Conservation (phyloP, 1,139 yeast genomes). For the Casaregolazyma lundiana region DNA sequence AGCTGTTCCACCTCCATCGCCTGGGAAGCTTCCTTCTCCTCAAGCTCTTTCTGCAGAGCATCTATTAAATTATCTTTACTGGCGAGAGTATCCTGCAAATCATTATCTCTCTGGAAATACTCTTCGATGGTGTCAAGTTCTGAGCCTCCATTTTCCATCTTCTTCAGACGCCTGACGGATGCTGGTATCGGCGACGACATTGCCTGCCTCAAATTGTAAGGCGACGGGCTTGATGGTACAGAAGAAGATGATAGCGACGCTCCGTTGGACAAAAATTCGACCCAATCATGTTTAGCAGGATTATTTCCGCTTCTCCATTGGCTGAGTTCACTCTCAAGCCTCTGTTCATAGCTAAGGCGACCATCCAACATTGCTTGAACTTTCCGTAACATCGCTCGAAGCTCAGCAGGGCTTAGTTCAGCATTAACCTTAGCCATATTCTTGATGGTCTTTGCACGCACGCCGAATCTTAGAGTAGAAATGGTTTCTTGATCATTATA, state of each 20-base stretch:
- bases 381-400: conserved; percentile 46
- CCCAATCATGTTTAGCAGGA: conserved; percentile 36
- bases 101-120: conserved; percentile 32
- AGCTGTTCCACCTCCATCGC: conserved; percentile 28
- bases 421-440: conserved; percentile 67
- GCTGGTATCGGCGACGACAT: conserved; percentile 6
- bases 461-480: conserved; percentile 76
- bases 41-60: conserved; percentile 7
- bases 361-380: conserved; percentile 47
- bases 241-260: conserved; percentile 6
- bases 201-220: conserved; percentile 7
- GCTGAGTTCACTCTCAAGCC: conserved; percentile 48
- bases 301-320: conserved; percentile 47
- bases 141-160: background rate
- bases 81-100: conserved; percentile 33
- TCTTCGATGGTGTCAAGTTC: conserved; percentile 24
- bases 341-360: conserved; percentile 41
- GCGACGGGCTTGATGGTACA: background rate
- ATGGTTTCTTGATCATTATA: conserved; percentile 64
- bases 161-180: conserved; percentile 7
- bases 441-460: conserved; percentile 67
- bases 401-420: conserved; percentile 57
- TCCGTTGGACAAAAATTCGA: conserved; percentile 25
- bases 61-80: conserved; percentile 30
- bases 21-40: conserved; percentile 3